Percentiles rank a stretch among this genome's conserved stretches.
Conservation (phyloP, 73 alveolate genomes). For the Paramecium caudatum region DNA sequence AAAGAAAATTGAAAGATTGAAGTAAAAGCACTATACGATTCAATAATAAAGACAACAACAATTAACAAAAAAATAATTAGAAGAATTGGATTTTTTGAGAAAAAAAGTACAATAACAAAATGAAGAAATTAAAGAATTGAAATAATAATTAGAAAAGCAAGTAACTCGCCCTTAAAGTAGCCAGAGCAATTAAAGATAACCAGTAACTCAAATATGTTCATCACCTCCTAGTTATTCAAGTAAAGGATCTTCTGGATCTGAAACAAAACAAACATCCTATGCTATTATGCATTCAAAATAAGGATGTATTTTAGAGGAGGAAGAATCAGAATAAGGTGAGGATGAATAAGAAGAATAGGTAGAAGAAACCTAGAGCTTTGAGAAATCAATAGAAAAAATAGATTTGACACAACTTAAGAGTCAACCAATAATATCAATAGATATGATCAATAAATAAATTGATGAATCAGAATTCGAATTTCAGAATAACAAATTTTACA, state of each 20-base stretch:
- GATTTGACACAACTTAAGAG: conserved; percentile 12
- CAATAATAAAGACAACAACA: background rate
- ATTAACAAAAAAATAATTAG: conserved; percentile 27
- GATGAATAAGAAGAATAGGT: background rate
- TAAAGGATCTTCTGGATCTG: conserved; percentile 5
- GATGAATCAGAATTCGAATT: conserved; percentile 49
- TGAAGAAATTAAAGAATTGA: conserved; percentile 93
- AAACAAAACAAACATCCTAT: background rate
- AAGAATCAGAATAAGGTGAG: conserved; percentile 38
- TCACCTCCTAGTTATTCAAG: conserved; percentile 21
- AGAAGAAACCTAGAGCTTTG: conserved; percentile 68
- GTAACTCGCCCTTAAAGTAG: too few species aligned
- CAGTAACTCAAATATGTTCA: background rate
- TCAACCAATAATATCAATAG: background rate
- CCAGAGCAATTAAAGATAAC: conserved; percentile 73
- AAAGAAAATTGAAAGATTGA: conserved; percentile 46
- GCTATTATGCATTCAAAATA: background rate
- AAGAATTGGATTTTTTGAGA: conserved; percentile 54
- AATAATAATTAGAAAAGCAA: conserved; percentile 84
- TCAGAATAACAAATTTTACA: conserved; percentile 51
- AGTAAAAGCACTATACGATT: background rate
- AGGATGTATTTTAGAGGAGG: background rate
- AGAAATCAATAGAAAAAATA: conserved; percentile 3
- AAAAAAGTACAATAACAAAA: conserved; percentile 80
- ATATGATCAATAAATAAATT: conserved; percentile 35